These are phyloP conservation scores for Afroboletus lepidellus DNA, from an alignment of 1,284 basidiomycete species.

Conservation along the genomic window DNA sequence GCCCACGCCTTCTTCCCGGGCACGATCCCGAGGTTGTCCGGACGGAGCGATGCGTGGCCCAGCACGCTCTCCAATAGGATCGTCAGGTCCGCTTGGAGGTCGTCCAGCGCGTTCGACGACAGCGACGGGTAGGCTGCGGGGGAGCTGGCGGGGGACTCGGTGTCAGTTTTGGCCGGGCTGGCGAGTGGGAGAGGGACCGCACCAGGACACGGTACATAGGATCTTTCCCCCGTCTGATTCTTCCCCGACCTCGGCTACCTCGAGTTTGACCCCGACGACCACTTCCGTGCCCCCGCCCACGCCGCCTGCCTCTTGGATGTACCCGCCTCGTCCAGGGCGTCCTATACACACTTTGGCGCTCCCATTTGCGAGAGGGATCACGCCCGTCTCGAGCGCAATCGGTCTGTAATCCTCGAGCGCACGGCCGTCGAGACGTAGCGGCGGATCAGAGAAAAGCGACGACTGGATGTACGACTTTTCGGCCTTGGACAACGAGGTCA, in stretches of 20 bases:
- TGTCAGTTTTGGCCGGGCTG: neutral
- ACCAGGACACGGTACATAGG: conserved; percentile 73
- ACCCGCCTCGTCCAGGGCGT: conserved; percentile 55
- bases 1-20: conserved; percentile 67
- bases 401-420: conserved; percentile 58
- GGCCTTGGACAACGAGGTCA: conserved; percentile 60
- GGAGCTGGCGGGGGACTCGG: conserved; percentile 46
- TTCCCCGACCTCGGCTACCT: conserved; percentile 56
- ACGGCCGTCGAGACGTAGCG: conserved; percentile 69
- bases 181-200: conserved; percentile 22
- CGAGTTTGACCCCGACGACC: conserved; percentile 60
- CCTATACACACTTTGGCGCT: conserved; percentile 72
- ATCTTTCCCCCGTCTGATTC: conserved; percentile 59
- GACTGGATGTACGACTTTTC: conserved; percentile 72
- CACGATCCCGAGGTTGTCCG: conserved; percentile 61
- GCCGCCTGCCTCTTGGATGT: conserved; percentile 27
- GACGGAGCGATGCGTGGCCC: conserved; percentile 60
- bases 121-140: conserved; percentile 74
- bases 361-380: conserved; percentile 71
- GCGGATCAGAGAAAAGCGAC: conserved; percentile 53
- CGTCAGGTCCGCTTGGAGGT: conserved; percentile 68
- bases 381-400: conserved; percentile 71
- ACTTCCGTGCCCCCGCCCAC: conserved; percentile 32
- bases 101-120: conserved; percentile 60
- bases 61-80: conserved; percentile 57